A percentile compares a stretch with the other conserved stretches of the same genome.
phyloP scores from a whole-genome alignment of 331 rosid species.

The Quercus phellos region DNA sequence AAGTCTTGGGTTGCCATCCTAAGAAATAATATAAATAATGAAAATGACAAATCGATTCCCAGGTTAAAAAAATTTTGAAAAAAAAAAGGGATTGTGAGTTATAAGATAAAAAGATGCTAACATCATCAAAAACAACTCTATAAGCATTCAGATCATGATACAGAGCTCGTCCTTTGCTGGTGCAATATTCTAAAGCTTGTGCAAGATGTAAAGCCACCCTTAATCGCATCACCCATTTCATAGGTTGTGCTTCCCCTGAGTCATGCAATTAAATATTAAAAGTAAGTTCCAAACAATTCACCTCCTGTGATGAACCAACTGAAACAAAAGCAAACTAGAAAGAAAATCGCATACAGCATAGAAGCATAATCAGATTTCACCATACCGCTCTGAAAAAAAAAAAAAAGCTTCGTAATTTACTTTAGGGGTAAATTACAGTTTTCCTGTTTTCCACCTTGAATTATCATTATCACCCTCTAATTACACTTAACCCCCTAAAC shows the following conservation, averaged over 20 bases:
- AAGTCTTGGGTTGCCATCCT: constrained; percentile 31
- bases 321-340: neutral
- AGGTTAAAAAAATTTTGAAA: neutral
- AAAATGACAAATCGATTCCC: constrained; percentile 5
- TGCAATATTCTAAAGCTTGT: constrained; percentile 93
- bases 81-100: neutral
- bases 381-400: neutral
- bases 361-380: constrained; percentile 18
- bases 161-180: constrained; percentile 81
- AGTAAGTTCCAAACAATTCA: constrained; percentile 7
- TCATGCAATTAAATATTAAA: constrained; percentile 19
- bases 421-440: too few relatives aligned
- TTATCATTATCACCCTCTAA: too few relatives aligned
- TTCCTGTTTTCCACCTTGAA: too few relatives aligned
- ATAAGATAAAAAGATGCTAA: constrained; percentile 36
- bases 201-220: constrained; percentile 90
- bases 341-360: constrained; percentile 11
- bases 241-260: constrained; percentile 92
- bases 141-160: constrained; percentile 96
- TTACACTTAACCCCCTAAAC: too few relatives aligned
- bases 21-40: constrained; percentile 6
- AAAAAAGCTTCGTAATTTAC: neutral
- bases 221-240: constrained; percentile 94
- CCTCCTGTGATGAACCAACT: neutral
- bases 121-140: constrained; percentile 84